phyloP scores from a whole-genome alignment of 495 filamentous ascomycete species.

The Penicillium alfredii region DNA sequence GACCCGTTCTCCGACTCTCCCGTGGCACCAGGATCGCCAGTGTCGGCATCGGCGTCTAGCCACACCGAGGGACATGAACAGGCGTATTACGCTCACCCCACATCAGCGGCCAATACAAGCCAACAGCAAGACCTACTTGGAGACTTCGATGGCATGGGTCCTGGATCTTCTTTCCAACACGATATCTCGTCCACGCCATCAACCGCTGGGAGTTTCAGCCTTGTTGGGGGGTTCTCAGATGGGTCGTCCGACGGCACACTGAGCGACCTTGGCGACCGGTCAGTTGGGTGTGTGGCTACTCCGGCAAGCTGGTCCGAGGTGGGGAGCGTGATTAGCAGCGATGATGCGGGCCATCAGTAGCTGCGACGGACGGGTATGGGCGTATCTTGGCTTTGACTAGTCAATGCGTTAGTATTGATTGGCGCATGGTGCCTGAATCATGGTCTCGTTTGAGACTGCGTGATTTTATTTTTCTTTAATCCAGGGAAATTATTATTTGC shows the following conservation, averaged over 20 bases:
- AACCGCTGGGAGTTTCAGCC: conserved; percentile 32
- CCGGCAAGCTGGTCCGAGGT: conserved; percentile 75
- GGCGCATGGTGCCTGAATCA: no score
- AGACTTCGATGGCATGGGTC: conserved; percentile 8
- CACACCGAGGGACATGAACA: conserved; percentile 28
- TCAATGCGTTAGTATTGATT: no score
- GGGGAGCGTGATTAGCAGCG: conserved; percentile 62
- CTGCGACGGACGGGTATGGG: no score
- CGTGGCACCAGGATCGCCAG: conserved; percentile 8
- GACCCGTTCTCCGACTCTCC: conserved; percentile 20
- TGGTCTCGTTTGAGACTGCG: no score
- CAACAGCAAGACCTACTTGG: conserved; percentile 14
- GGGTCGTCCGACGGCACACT: conserved; percentile 50
- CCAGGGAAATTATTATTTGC: no score
- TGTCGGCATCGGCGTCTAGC: conserved; percentile 21
- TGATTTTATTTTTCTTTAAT: no score
- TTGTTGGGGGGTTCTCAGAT: conserved; percentile 26
- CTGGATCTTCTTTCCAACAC: conserved; percentile 13
- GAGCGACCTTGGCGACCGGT: conserved; percentile 52
- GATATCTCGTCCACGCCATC: conserved; percentile 34
- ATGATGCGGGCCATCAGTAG: conserved; percentile 34
- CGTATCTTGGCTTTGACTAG: no score
- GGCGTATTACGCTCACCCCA: conserved; percentile 33
- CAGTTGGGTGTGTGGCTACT: conserved; percentile 50
- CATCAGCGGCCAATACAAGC: conserved; percentile 25